Conservation (phyloP, 2,329 filamentous ascomycete genomes). For the Fusarium goolgardi region DNA sequence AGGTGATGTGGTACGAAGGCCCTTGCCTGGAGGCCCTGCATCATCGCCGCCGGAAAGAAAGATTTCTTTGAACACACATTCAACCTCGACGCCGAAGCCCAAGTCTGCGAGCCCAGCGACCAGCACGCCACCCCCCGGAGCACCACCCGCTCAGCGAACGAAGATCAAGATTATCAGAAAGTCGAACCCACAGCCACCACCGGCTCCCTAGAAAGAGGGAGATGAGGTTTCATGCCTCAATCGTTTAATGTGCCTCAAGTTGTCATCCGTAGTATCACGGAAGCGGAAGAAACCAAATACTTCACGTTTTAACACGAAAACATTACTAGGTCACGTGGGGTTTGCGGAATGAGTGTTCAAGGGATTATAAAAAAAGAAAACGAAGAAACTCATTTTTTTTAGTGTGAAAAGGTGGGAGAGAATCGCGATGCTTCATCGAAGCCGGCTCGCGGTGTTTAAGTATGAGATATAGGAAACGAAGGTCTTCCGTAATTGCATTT, state of each 20-base stretch:
- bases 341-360: background rate
- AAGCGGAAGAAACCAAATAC: background rate
- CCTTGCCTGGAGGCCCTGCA: slow-evolving; percentile 48
- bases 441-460: slow-evolving; percentile 8
- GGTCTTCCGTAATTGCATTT: slow-evolving; percentile 30
- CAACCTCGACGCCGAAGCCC: slow-evolving; percentile 36
- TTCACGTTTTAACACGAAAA: background rate
- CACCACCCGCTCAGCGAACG: slow-evolving; percentile 43
- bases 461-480: slow-evolving; percentile 16
- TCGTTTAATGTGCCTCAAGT: background rate
- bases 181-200: slow-evolving; percentile 45
- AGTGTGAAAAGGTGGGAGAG: slow-evolving; percentile 3
- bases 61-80: slow-evolving; percentile 42
- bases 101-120: slow-evolving; percentile 44
- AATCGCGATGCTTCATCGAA: slow-evolving; percentile 11
- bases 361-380: background rate
- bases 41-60: slow-evolving; percentile 47
- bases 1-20: slow-evolving; percentile 48
- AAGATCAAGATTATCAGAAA: slow-evolving; percentile 56
- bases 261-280: background rate
- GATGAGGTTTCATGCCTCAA: background rate
- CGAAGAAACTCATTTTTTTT: background rate
- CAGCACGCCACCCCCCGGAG: slow-evolving; percentile 40
- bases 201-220: slow-evolving; percentile 38
- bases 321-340: background rate